phyloP scores from a whole-genome alignment of 805 yeast genomes.

The Groenewaldozyma salmanticensis region DNA sequence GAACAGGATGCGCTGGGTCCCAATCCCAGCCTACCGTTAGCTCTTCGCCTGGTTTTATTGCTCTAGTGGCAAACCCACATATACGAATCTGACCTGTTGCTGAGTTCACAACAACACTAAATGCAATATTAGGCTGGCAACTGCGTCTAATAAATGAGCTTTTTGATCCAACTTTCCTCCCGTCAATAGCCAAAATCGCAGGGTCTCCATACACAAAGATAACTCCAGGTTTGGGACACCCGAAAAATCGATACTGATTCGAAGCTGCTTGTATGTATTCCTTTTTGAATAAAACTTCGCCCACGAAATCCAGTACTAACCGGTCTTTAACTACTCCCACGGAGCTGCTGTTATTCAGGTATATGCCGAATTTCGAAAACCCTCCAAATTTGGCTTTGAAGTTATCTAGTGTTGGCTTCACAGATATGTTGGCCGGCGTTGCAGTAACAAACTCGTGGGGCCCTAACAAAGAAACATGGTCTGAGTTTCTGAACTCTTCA shows the following conservation, averaged over 20 bases:
- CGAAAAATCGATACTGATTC: constrained; percentile 66
- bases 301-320: constrained; percentile 52
- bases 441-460: constrained; percentile 17
- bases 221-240: constrained; percentile 60
- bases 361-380: constrained; percentile 58
- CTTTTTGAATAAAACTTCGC: constrained; percentile 59
- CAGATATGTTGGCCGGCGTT: constrained; percentile 30
- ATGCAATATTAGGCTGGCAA: constrained; percentile 66
- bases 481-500: constrained; percentile 3
- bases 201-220: constrained; percentile 46
- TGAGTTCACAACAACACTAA: constrained; percentile 35
- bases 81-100: constrained; percentile 35
- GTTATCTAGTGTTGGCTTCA: constrained; percentile 52
- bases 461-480: constrained; percentile 16
- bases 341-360: constrained; percentile 24
- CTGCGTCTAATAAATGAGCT: constrained; percentile 67
- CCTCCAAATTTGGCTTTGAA: constrained; percentile 49
- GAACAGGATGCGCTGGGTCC: constrained; percentile 72
- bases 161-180: constrained; percentile 69
- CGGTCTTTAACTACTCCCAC: constrained; percentile 35
- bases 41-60: constrained; percentile 58
- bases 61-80: constrained; percentile 45
- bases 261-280: constrained; percentile 54
- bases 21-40: constrained; percentile 81
- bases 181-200: constrained; percentile 49